Percentiles rank a stretch among this genome's conserved stretches.
Conservation (phyloP, 164 flowering plant genomes). For the Nymphaea thermarum region DNA sequence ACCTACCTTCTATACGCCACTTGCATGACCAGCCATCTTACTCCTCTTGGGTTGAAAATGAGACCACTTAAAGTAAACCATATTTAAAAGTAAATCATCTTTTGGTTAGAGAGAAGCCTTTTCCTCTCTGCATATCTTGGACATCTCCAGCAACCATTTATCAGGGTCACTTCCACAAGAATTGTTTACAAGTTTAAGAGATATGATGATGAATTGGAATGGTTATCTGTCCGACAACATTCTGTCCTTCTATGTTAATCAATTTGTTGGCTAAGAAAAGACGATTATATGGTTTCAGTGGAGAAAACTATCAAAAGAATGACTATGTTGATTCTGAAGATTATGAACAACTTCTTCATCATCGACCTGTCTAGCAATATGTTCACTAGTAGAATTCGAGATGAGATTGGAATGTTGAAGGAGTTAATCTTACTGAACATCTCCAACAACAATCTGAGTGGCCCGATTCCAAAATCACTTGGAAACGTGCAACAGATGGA, state of each 20-base stretch:
- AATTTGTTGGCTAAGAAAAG: too few relatives aligned
- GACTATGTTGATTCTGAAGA: background rate
- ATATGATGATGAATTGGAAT: background rate
- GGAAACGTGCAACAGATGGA: background rate
- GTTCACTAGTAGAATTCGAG: background rate
- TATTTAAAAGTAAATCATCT: too few relatives aligned
- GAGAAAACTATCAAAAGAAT: background rate
- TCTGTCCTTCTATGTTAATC: too few relatives aligned
- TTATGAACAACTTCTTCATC: background rate
- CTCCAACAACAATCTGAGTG: too few relatives aligned
- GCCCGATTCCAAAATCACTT: background rate
- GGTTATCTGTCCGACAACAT: background rate
- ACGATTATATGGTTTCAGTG: background rate
- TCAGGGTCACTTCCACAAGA: constrained; percentile 19
- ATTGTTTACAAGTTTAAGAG: background rate
- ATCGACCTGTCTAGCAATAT: background rate
- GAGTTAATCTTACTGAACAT: background rate
- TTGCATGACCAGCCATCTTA: too few relatives aligned
- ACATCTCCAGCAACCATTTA: constrained; percentile 36
- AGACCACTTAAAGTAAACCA: too few relatives aligned
- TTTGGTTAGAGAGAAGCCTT: too few relatives aligned
- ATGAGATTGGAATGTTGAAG: background rate
- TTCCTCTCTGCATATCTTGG: constrained; percentile 27
- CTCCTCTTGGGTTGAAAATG: too few relatives aligned
- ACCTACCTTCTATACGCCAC: too few relatives aligned